A percentile compares a stretch with the other conserved stretches of the same genome.
Conservation (phyloP, 257 asterid species). For the Solanum medicagineum region DNA sequence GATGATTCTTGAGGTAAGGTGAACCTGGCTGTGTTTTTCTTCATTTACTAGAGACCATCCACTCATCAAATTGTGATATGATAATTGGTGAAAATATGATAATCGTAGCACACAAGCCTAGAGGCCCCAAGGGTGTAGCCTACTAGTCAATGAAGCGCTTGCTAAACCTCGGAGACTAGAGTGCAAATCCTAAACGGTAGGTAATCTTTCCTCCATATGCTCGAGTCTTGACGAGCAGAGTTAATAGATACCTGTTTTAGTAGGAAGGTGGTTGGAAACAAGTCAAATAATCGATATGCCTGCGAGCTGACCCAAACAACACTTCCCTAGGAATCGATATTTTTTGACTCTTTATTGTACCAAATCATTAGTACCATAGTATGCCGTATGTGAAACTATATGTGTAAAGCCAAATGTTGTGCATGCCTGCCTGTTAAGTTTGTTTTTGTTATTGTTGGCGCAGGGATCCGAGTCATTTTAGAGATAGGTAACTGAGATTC, state of each 20-base stretch:
- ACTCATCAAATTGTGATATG: background rate
- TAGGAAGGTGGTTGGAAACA: background rate
- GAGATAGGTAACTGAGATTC: background rate
- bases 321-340: background rate
- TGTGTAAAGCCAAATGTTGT: background rate
- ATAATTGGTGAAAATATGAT: background rate
- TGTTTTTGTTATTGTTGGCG: background rate
- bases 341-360: background rate
- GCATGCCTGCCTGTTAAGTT: background rate
- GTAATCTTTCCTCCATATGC: background rate
- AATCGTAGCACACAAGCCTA: background rate
- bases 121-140: background rate
- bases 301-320: background rate
- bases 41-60: background rate
- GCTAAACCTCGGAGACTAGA: background rate
- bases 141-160: background rate
- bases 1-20: conserved; percentile 12
- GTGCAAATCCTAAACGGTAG: background rate
- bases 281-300: background rate
- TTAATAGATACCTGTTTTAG: background rate
- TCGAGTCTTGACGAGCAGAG: background rate
- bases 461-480: background rate
- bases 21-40: background rate
- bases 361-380: background rate
- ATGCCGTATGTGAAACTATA: background rate